Base-by-base conservation (phyloP, 2,329 filamentous ascomycete genomes). In the Xylaria digitata region DNA sequence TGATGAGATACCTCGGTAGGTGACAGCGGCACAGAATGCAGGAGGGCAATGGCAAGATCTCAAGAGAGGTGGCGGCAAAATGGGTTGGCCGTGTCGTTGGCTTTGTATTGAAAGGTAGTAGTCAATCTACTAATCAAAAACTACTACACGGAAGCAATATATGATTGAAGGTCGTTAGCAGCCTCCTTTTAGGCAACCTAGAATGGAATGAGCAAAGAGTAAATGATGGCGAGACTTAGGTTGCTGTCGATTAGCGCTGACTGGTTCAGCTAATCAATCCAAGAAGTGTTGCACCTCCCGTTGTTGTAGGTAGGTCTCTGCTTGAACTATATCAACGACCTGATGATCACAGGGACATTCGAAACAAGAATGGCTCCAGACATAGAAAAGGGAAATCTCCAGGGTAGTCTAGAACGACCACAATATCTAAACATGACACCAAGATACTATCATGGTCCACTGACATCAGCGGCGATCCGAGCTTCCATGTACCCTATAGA, bases 391-490 rank as follows among this genome's bases (percentile, higher is more conserved):
- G 50, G n/a, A 40, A 19, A 55, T 21, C 32, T 21, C 23, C n/a
- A 26, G 9, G 23, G 40, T 34, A 26, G 23, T n/a, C n/a, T n/a
- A n/a, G 8, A 37, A 11, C 7, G n/a, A 23, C 59, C 11, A 19
- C 40, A 40, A 34, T 42, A 43, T 19, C 46, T 21, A 49, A 43
- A 43, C 21, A 43, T 48, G 50, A 55, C 60, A 40, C 32, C 15
- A 8, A 48, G 52, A 56, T 56, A 43, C 17, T 26, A 52, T 55
- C 43, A 61, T 32, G 40, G 50, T 34, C 42, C 56, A 26, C 57
- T 65, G 63, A 65, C 63, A 65, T 65, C 63, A 65, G 50, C 21
- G 49, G 43, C n/a, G 45, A 49, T 15, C 30, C 3, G 32, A 43
- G 21, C 61, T 34, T 34, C 37, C 48, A 48, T 19, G 40, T 23